Conservation (phyloP, 2,329 filamentous ascomycete genomes). For the Arachnopeziza araneosa region DNA sequence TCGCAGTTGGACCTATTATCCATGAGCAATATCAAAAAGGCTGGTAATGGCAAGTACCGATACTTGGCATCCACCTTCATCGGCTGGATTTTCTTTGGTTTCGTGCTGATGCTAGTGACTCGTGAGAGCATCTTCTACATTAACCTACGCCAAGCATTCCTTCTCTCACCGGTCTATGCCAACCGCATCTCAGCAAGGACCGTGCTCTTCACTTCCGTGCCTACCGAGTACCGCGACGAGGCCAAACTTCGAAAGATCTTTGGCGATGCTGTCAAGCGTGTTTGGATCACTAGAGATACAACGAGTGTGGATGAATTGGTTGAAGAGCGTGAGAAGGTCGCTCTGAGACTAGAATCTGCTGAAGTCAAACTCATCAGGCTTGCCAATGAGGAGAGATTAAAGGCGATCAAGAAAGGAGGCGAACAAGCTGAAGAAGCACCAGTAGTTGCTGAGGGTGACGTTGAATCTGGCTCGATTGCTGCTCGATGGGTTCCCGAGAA, state of each 20-base stretch:
- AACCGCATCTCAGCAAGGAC: constrained; percentile 85
- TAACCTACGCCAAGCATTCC: constrained; percentile 87
- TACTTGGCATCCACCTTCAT: constrained; percentile 80
- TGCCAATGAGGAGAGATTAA: constrained; percentile 67
- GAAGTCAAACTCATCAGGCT: constrained; percentile 80
- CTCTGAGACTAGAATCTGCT: constrained; percentile 76
- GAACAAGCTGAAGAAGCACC: constrained; percentile 30
- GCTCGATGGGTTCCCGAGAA: constrained; percentile 69
- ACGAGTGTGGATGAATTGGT: constrained; percentile 76
- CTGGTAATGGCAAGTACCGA: constrained; percentile 47
- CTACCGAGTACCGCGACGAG: constrained; percentile 70
- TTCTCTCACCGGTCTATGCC: constrained; percentile 77
- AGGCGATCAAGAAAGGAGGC: constrained; percentile 58
- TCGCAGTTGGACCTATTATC: constrained; percentile 70
- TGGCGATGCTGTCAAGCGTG: constrained; percentile 70
- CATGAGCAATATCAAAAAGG: constrained; percentile 66
- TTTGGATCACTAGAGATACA: constrained; percentile 79
- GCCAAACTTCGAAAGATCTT: constrained; percentile 75
- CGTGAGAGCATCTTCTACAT: constrained; percentile 88
- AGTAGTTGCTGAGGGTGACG: constrained; percentile 48
- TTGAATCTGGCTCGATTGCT: constrained; percentile 65
- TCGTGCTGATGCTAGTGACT: constrained; percentile 82
- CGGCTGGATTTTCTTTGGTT: constrained; percentile 78
- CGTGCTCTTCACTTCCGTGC: constrained; percentile 83
- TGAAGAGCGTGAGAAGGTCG: constrained; percentile 71